Evolutionary conservation across 805 yeast species (phyloP), one percentile per base, ranked within the genome.

Genomic region (Kuraishia ogatae): DNA sequence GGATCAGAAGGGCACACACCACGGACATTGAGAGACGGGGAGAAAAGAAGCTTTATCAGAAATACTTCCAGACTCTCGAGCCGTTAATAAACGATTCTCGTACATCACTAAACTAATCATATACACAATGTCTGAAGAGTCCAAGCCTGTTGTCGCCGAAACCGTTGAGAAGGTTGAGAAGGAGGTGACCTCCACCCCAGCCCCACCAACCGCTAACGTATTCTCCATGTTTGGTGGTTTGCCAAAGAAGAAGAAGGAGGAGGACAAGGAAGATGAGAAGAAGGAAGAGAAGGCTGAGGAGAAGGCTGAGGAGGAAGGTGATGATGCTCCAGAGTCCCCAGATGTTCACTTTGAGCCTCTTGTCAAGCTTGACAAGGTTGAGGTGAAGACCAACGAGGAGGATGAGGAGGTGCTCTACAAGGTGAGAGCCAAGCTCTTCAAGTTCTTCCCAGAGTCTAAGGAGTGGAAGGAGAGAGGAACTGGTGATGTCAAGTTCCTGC

Each of bases 381-480:
- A 94, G 46, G 96, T 93, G 61, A 93, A 92, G 78, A 91, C 98
- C 63, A 88, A 89, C 71, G 97, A 90, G 73, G 97, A 90, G 73
- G 81, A 89, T 60, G 97, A 90, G 75, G 93, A 87, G 56, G 88
- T 83, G 23, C 66, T 85, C 59, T 85, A 74, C 75, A 94, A 94
- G 75, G 89, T 89, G 63, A 82, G 99, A 70, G 97, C 99, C 62
- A 94, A 94, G 75, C 79, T 94, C 68, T 94, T 93, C 80, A 87
- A 90, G 74, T 93, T 87, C 78, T 76, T 74, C 61, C 80, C 84
- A 49, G 96, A 90, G 58, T 65, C 84, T 54, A 86, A 85, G 67
- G 98, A 94, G 75, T 94, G 99, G 99, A 94, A 94, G 74, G 99
- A 94, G 80, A 89, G 99, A 79, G 99, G 99, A 65, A 90, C 97